These are phyloP conservation scores for Cutaneotrichosporon cutaneum DNA, from an alignment of 1,284 basidiomycete species.

Conservation along the genomic window DNA sequence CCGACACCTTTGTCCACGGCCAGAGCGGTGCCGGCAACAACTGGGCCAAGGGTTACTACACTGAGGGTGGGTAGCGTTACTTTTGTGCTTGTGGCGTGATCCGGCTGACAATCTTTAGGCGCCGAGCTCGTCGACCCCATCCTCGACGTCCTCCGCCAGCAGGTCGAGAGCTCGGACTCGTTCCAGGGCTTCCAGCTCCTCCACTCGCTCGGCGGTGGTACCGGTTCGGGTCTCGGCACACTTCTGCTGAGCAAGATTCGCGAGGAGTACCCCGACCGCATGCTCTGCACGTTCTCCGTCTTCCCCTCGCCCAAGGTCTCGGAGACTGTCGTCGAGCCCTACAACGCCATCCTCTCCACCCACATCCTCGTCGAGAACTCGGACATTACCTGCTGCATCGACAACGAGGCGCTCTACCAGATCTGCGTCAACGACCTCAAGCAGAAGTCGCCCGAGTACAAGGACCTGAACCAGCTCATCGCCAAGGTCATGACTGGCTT, in stretches of 20 bases:
- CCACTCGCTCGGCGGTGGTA: conserved; percentile 92
- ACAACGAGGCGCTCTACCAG: conserved; percentile 89
- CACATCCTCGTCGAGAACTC: conserved; percentile 90
- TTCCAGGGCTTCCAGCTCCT: conserved; percentile 92
- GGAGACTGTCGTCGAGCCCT: conserved; percentile 89
- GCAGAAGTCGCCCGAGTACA: conserved; percentile 67
- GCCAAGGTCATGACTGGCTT: conserved; percentile 54
- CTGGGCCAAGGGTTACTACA: conserved; percentile 63
- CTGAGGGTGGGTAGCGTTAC: conserved; percentile 62
- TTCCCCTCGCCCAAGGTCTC: conserved; percentile 92
- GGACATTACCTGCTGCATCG: conserved; percentile 82
- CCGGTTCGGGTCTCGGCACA: conserved; percentile 81
- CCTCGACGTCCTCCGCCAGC: conserved; percentile 69
- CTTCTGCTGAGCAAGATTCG: conserved; percentile 78
- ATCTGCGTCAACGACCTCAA: conserved; percentile 76
- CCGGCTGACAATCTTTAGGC: conserved; percentile 54
- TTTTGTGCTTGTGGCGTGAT: neutral
- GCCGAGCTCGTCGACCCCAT: conserved; percentile 89
- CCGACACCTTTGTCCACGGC: conserved; percentile 79
- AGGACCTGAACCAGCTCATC: conserved; percentile 71
- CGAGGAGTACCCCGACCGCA: conserved; percentile 90
- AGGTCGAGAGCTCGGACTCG: conserved; percentile 77
- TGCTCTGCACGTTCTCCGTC: conserved; percentile 90
- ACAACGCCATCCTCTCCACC: conserved; percentile 84
- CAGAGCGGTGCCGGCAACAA: conserved; percentile 63